A percentile compares a stretch with the other conserved stretches of the same genome.
Conservation (phyloP, 2,329 filamentous ascomycete species). For the Teratosphaeria zuluensis region DNA sequence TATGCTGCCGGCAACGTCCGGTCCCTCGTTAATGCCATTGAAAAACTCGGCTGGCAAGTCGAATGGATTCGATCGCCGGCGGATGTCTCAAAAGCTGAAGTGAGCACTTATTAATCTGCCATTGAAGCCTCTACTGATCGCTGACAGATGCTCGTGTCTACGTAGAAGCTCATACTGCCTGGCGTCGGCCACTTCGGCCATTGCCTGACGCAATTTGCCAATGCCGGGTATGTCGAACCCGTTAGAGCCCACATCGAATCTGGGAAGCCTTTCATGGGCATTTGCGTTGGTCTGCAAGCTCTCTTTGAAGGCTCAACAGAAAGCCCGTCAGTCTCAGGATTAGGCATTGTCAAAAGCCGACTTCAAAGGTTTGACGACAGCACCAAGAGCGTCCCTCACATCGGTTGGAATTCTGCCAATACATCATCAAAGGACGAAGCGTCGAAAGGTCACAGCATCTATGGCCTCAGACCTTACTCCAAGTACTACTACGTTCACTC, state of each 20-base stretch:
- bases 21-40: constrained; percentile 93
- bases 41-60: constrained; percentile 85
- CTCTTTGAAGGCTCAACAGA: constrained; percentile 82
- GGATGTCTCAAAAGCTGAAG: constrained; percentile 77
- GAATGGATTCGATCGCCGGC: constrained; percentile 83
- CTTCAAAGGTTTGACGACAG: constrained; percentile 68
- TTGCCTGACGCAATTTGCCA: constrained; percentile 74
- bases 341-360: constrained; percentile 62
- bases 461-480: constrained; percentile 66
- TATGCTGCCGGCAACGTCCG: constrained; percentile 96
- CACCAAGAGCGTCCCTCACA: constrained; percentile 90
- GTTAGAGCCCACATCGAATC: constrained; percentile 72
- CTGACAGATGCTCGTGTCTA: constrained; percentile 16
- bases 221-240: constrained; percentile 74
- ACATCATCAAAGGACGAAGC: constrained; percentile 38
- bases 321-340: constrained; percentile 58
- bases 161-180: constrained; percentile 82
- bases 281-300: constrained; percentile 89
- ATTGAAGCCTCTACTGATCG: constrained; percentile 17
- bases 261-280: constrained; percentile 97
- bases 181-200: constrained; percentile 97
- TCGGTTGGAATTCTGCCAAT: constrained; percentile 93
- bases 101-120: constrained; percentile 29
- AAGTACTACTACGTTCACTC: constrained; percentile 99
- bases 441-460: constrained; percentile 49